These are phyloP conservation scores for Astrephomene gubernaculifera DNA, from an alignment of 139 green algal species.

Conservation along the genomic window DNA sequence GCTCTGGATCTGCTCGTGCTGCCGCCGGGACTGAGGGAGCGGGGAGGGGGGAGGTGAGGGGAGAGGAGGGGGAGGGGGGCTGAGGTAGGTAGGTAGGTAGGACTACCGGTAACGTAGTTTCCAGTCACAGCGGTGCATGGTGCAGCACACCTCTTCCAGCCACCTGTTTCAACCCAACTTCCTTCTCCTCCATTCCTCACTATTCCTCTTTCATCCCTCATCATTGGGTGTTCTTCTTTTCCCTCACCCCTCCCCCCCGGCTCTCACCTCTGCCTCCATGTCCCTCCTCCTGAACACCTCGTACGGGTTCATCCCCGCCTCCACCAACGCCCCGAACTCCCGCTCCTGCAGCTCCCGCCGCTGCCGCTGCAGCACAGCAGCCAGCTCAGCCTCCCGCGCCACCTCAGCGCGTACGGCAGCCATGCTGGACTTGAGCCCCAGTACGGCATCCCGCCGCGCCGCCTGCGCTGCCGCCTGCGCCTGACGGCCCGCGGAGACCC, in stretches of 20 bases:
- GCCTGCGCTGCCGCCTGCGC: constrained; percentile 42
- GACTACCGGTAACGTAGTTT: background rate
- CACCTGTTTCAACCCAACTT: too few species aligned
- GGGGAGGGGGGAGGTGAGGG: background rate
- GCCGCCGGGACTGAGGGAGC: constrained; percentile 14
- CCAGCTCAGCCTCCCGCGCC: constrained; percentile 25
- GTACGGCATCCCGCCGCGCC: constrained; percentile 43
- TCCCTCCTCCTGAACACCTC: constrained; percentile 63
- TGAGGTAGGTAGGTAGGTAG: background rate
- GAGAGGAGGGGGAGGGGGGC: background rate
- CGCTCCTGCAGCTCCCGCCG: constrained; percentile 49
- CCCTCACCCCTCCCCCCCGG: background rate
- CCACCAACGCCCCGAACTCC: constrained; percentile 60
- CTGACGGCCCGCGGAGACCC: constrained; percentile 14
- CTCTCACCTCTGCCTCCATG: constrained; percentile 45
- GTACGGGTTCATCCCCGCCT: constrained; percentile 73
- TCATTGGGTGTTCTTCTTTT: background rate
- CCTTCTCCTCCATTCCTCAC: background rate
- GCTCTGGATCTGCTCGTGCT: constrained; percentile 25
- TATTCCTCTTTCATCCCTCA: background rate
- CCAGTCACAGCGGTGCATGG: too few species aligned
- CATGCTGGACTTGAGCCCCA: constrained; percentile 54
- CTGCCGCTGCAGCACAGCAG: constrained; percentile 55
- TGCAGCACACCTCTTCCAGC: background rate
- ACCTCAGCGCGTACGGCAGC: constrained; percentile 24